Percentiles rank a stretch among this genome's conserved stretches.
These are phyloP conservation scores for Cladosporium colombiae DNA, from an alignment of 2,329 filamentous ascomycete species.

Conservation along the genomic window DNA sequence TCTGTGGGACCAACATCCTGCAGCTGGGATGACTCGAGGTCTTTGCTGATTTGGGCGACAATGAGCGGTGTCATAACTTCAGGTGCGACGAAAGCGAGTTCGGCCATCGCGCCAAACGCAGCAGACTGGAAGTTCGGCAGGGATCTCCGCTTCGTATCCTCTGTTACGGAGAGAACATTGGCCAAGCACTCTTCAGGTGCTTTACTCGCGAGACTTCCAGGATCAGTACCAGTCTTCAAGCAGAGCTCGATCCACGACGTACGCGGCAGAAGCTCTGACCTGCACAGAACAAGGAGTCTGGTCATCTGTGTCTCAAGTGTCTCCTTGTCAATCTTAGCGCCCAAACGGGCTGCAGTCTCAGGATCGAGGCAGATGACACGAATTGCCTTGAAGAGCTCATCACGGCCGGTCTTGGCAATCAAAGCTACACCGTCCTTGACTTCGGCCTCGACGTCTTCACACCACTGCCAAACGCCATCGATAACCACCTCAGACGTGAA, in stretches of 20 bases:
- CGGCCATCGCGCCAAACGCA: conserved; percentile 81
- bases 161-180: conserved; percentile 60
- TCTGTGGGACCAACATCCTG: conserved; percentile 78
- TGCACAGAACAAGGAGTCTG: conserved; percentile 74
- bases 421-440: conserved; percentile 76
- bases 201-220: conserved; percentile 71
- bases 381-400: conserved; percentile 62
- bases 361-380: conserved; percentile 64
- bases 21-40: conserved; percentile 71
- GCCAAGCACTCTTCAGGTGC: conserved; percentile 65
- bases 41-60: conserved; percentile 69
- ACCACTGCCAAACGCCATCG: conserved; percentile 77
- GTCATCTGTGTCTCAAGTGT: conserved; percentile 70
- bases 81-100: conserved; percentile 90
- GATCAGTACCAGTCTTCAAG: conserved; percentile 77
- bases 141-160: conserved; percentile 32
- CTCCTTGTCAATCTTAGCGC: conserved; percentile 48
- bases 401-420: conserved; percentile 63
- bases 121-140: conserved; percentile 61
- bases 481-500: conserved; percentile 65
- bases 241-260: conserved; percentile 88
- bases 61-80: conserved; percentile 75
- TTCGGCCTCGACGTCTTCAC: conserved; percentile 64
- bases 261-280: conserved; percentile 73
- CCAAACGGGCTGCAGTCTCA: conserved; percentile 51